Evolutionary conservation across 805 yeast species (phyloP), one percentile per base, ranked within the genome.

Genomic region (Saturnispora besseyi): DNA sequence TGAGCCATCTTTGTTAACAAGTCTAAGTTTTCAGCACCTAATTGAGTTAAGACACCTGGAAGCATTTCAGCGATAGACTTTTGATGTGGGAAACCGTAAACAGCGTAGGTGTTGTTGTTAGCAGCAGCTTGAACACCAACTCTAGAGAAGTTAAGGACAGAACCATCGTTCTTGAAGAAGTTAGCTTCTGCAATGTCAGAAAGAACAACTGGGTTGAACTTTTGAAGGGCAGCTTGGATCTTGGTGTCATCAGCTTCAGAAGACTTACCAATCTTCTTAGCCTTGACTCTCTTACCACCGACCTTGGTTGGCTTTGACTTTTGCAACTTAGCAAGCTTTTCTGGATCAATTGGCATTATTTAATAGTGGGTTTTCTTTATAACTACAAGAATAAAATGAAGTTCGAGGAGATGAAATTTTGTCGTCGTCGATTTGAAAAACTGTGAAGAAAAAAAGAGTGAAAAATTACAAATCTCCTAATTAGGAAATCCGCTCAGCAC

Each of bases 121-220:
- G 87, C 82, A 62, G 96, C 88, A 61, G 87, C 87, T 77, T 91
- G 97, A 57, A 90, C 93, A 74, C 93, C 95, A 59, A 93, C 96
- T 72, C 93, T 84, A 78, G 86, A 82, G 80, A 93, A 88, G 77
- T 91, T 96, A 72, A 91, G 75, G 57, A 93, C 96, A 68, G 83
- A 84, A 67, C 97, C 97, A 71, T 91, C 96, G 57, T 88, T 96
- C 72, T 78, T 85, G 86, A 93, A 90, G 78, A 91, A 87, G 81
- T 90, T 91, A 65, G 96, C 98, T 77, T 91, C 97, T 70, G 88
- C 95, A 64, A 91, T 83, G 64, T 86, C 88, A 59, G 85, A 89
- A 62, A 91, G 74, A 63, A 88, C 84, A 72, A 84, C 87, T 58
- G 90, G 95, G 72, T 86, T 84, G 69, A 91, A 77, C 76, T 90